Evolutionary conservation across 768 basidiomycete genomes (phyloP), one percentile per base, ranked within the genome.

Genomic region (Pisolithus microcarpus): DNA sequence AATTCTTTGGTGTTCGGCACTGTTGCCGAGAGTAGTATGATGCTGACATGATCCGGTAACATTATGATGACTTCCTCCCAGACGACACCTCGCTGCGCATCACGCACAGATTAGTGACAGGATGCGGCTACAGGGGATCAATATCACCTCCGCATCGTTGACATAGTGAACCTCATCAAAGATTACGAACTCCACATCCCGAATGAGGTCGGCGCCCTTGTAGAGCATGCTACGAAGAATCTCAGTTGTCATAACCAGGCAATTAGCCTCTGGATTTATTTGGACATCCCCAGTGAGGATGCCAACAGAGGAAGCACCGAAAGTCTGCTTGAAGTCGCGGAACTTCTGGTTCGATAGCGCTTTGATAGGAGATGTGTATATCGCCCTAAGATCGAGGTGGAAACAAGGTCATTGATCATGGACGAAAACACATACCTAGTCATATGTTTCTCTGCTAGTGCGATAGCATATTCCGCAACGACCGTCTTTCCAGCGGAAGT

Each of bases 31-130:
- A 99, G 74, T 39, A 99, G 74, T 50, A 99, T 97, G 62, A 99
- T 98, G 67, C 88, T 95, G 65, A 98, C 88, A 68, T 99, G 95
- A 57, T 98, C 96, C 0, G 96, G 96, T 11, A 99, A 75, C 93
- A 99, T 97, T 66, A 99, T 99, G 58, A 99, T 99, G 24, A 99
- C 95, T 70, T 99, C 95, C 70, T 99, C 95, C 96, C 96, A 99
- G 11, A 99, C 96, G 16, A 99, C 96, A 38, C 96, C 96, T 63
- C 96, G 79, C 95, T 97, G 63, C 15, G 44, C 46, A 46, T 49
- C 37, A 52, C 39, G 19, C 52, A n/a, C 48, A 36, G 34, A 55
- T 65, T 39, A 65, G 44, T 5, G 44, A 40, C 47, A 16, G 43
- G 18, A 36, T 26, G 23, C 31, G 42, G 44, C 44, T 42, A 23